Percentiles rank a stretch among this genome's conserved stretches.
phyloP scores from a whole-genome alignment of 83 land plant genomes.

The Picea abies region DNA sequence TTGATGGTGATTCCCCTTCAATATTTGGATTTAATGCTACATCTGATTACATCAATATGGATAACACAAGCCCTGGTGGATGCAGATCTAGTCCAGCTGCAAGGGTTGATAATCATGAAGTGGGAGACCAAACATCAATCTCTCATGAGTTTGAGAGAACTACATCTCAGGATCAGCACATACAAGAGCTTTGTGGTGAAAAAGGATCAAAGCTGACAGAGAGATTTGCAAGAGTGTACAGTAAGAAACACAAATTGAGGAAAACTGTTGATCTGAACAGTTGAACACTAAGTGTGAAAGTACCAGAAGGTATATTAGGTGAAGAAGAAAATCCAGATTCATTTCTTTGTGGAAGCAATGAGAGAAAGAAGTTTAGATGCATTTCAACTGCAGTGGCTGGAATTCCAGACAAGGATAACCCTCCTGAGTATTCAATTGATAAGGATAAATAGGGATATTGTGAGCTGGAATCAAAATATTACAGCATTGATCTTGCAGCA shows the following conservation, averaged over 20 bases:
- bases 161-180: not conserved
- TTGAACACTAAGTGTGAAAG: not conserved
- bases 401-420: not conserved
- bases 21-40: not conserved
- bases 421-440: slow-evolving; percentile 15
- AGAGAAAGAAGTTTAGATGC: slow-evolving; percentile 27
- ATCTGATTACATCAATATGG: not conserved
- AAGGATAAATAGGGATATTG: slow-evolving; percentile 4
- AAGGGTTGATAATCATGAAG: not conserved
- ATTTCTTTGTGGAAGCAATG: slow-evolving; percentile 10
- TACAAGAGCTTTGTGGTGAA: not conserved
- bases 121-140: not conserved
- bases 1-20: not conserved
- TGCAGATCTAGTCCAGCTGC: not conserved
- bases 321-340: slow-evolving; percentile 11
- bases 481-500: not conserved
- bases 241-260: slow-evolving; percentile 13
- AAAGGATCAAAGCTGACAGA: not conserved
- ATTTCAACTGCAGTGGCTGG: slow-evolving; percentile 15
- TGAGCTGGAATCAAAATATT: not conserved
- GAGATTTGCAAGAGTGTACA: slow-evolving; percentile 6
- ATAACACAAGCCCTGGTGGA: slow-evolving; percentile 3
- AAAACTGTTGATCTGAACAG: slow-evolving; percentile 8
- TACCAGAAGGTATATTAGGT: not conserved
- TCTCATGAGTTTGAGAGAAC: not conserved